Evolutionary conservation across 805 yeast species (phyloP).

Genomic region (Yarrowia yakushimensis): DNA sequence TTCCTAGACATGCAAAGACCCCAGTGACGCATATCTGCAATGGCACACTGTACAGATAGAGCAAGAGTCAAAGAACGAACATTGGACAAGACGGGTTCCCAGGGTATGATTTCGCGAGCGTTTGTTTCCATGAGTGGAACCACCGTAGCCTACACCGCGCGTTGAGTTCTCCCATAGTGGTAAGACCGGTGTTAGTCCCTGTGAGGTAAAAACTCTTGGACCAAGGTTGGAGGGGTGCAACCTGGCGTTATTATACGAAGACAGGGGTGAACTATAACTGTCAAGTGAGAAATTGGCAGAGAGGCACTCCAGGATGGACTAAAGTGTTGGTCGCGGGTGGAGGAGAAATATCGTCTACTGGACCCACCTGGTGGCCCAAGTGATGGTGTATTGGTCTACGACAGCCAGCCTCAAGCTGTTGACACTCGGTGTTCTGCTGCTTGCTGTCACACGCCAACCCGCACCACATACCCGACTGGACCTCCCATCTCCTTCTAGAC

Average conservation of each 20-base stretch:
- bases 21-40: background rate
- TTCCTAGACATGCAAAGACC: conserved; percentile 1
- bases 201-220: conserved; percentile 9
- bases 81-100: background rate
- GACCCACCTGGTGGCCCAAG: no score
- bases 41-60: background rate
- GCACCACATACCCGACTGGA: background rate
- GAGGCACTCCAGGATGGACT: background rate
- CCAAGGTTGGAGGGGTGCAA: conserved; percentile 15
- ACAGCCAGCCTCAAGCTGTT: no score
- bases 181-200: background rate
- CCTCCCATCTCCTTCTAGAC: background rate
- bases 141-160: no score
- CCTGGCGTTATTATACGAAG: conserved; percentile 14
- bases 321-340: background rate
- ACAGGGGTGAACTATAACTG: conserved; percentile 23
- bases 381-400: no score
- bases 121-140: no score
- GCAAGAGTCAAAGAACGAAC: background rate
- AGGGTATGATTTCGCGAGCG: background rate
- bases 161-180: background rate
- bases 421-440: no score
- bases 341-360: background rate
- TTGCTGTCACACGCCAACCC: background rate
- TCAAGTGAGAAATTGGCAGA: conserved; percentile 1